Evolutionary conservation across 495 filamentous ascomycete species (phyloP), one percentile per base, ranked within the genome.

Genomic region (Aspergillus bridgeri): DNA sequence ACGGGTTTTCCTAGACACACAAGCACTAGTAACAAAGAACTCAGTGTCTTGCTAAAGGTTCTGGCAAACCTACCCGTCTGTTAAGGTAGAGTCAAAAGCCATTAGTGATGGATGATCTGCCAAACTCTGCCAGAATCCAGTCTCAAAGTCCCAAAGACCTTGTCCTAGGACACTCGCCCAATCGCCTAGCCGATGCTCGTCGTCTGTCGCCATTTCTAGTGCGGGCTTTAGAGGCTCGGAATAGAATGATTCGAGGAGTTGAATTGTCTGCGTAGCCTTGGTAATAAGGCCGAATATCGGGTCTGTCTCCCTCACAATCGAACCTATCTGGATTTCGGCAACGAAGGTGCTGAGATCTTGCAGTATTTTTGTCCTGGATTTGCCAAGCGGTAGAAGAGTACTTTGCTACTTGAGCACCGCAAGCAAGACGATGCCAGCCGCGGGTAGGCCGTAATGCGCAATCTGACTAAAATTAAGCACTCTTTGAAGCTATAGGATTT

Each of bases 391-490:
- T 9, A 42, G 60, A 29, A 13, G 48, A 8, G 38, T 56, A 47
- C 22, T 52, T 15, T 59, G 63, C 29, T 70, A 65, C 20, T 65
- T 67, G 6, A 76, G 61, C 24, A 77, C 56, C 6, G 73, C 64
- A 8, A 77, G 66, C 25, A 69, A 69, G 22, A 76, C 61, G 2
- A 77, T 75, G 11, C 74, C 74, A 0, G 74, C 73, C 1, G 74
- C 73, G 9, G 74, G 71, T 8, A 77, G 68, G 7, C 74, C 74
- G 46, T 75, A 76, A 48, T 77, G 67, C 3, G 67, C 72, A 21
- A 77, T 66, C 74, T 76, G 19, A 17, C 48, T 44, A 18, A 42
- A 56, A 0, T 5, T 21, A 45, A 18, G 23, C 2, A 49, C 18
- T 13, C 53, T n/a, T 15, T 42, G 47, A n/a, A n/a, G n/a, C n/a